Percentiles rank a stretch among this genome's conserved stretches.
These are phyloP conservation scores for Coccomyxa sp. DNA, from an alignment of 139 green algal species.

Conservation along the genomic window DNA sequence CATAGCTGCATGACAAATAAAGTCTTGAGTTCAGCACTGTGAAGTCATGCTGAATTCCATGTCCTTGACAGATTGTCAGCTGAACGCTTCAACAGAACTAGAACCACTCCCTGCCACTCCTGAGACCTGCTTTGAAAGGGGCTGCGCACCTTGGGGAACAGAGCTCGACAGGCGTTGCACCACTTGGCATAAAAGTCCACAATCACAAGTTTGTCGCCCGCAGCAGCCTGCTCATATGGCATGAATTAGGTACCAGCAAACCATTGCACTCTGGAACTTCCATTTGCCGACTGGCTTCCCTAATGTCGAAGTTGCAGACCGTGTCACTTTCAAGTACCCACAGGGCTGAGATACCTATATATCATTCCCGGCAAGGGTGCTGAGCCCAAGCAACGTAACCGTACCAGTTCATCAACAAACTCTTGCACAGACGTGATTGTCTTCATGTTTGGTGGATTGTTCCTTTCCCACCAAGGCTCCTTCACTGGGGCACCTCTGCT, in stretches of 20 bases:
- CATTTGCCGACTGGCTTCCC: neutral
- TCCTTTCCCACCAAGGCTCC: conserved; percentile 61
- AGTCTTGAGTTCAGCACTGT: neutral
- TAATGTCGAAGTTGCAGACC: neutral
- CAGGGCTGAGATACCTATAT: neutral
- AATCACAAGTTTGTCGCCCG: conserved; percentile 77
- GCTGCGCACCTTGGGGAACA: conserved; percentile 82
- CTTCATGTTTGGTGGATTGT: conserved; percentile 57
- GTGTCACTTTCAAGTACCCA: neutral
- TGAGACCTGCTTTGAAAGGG: neutral
- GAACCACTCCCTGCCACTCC: neutral
- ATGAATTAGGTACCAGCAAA: neutral
- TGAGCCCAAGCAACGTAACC: neutral
- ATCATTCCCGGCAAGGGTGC: neutral
- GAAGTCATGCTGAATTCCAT: neutral
- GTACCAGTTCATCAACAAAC: conserved; percentile 75
- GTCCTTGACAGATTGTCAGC: neutral
- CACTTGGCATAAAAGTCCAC: conserved; percentile 90
- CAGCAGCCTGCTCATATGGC: conserved; percentile 30
- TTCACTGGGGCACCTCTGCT: neutral
- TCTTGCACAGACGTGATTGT: conserved; percentile 66
- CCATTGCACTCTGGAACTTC: neutral
- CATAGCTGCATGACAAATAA: conserved; percentile 37
- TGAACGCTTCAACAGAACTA: neutral
- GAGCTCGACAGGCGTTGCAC: conserved; percentile 84